phyloP scores from a whole-genome alignment of 768 basidiomycete species.

The Trametes meyenii region DNA sequence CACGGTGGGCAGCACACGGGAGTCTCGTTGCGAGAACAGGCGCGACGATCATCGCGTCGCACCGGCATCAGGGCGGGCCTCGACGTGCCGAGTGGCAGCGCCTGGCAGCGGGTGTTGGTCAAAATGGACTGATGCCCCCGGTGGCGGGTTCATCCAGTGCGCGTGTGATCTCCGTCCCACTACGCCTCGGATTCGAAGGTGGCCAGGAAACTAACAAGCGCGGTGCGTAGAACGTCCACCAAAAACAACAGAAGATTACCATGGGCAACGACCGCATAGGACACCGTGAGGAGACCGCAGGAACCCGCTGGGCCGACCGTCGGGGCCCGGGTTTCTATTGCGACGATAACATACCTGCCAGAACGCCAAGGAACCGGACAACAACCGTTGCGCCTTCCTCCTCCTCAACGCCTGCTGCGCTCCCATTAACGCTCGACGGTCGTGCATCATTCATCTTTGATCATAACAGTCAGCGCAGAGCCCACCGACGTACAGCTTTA shows the following conservation, averaged over 20 bases:
- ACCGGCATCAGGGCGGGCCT: background rate
- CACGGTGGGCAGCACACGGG: background rate
- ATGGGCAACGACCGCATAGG: too few relatives aligned
- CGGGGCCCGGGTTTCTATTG: background rate
- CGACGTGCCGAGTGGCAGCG: background rate
- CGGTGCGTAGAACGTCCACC: too few relatives aligned
- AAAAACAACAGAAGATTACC: too few relatives aligned
- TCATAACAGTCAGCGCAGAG: slow-evolving; percentile 3
- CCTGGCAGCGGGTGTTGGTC: too few relatives aligned
- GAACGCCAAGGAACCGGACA: background rate
- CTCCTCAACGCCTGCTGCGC: background rate
- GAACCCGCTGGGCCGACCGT: too few relatives aligned
- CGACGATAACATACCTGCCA: background rate
- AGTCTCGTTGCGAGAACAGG: background rate
- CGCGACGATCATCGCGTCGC: slow-evolving; percentile 3
- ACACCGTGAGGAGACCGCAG: too few relatives aligned
- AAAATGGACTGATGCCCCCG: too few relatives aligned
- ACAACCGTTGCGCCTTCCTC: background rate
- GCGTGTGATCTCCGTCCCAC: too few relatives aligned
- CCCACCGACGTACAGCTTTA: background rate
- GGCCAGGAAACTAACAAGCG: too few relatives aligned
- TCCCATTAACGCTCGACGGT: background rate
- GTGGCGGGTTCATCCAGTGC: too few relatives aligned
- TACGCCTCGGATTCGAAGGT: too few relatives aligned
- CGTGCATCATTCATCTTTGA: background rate